phyloP scores from a whole-genome alignment of 371 early-diverging fungal genomes.

The Mucor racemosus region DNA sequence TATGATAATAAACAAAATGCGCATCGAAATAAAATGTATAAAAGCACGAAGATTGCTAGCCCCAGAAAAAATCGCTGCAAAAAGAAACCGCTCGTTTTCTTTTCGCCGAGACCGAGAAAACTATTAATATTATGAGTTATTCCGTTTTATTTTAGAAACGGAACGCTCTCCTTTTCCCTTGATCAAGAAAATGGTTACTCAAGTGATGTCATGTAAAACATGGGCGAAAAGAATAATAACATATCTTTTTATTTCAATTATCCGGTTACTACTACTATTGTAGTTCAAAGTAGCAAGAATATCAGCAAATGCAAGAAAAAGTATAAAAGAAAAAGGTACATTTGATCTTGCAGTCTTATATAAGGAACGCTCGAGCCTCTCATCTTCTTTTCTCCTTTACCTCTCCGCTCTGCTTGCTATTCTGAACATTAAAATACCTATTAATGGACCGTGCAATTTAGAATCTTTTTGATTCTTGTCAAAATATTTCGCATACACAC shows the following conservation, averaged over 20 bases:
- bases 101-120: background rate
- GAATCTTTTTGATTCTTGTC: background rate
- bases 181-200: background rate
- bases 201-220: background rate
- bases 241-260: too few species aligned
- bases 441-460: background rate
- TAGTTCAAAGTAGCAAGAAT: background rate
- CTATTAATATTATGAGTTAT: background rate
- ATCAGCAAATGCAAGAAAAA: background rate
- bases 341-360: background rate
- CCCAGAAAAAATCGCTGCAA: background rate
- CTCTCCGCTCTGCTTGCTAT: background rate
- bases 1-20: background rate
- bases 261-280: too few species aligned
- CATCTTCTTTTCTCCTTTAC: too few species aligned
- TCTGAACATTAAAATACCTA: background rate
- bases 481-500: background rate
- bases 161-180: background rate
- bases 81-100: background rate
- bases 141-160: too few species aligned
- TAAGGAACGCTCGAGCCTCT: slow-evolving; percentile 2
- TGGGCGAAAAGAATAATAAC: background rate
- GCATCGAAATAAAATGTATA: background rate
- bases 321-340: background rate
- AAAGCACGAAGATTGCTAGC: background rate